Percentiles rank a stretch among this genome's conserved stretches.
Evolutionary conservation across 768 basidiomycete genomes (phyloP).

Genomic region (Megacollybia marginata): DNA sequence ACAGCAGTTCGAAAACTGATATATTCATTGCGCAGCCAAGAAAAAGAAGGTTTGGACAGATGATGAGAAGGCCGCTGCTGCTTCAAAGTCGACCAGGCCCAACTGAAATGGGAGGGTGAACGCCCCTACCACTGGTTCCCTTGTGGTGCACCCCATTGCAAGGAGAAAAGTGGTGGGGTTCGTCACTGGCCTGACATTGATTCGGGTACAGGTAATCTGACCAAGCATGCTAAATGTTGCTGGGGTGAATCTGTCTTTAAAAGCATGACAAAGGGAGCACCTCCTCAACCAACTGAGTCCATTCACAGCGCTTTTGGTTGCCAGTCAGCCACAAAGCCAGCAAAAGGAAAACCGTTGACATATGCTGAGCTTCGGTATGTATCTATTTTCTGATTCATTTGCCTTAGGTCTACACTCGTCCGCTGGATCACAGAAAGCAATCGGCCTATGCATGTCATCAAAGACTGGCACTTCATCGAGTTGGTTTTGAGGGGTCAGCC

Average conservation of each 20-base stretch:
- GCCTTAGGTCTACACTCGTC: slow-evolving; percentile 20
- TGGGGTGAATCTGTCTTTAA: slow-evolving; percentile 21
- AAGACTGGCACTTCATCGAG: slow-evolving; percentile 14
- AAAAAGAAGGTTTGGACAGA: too few relatives aligned
- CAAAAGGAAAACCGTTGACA: not conserved
- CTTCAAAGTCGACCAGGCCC: slow-evolving; percentile 14
- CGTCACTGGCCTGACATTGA: slow-evolving; percentile 14
- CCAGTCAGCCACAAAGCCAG: not conserved
- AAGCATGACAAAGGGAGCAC: slow-evolving; percentile 4
- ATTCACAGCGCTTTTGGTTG: slow-evolving; percentile 2
- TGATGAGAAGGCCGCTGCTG: slow-evolving; percentile 17
- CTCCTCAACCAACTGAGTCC: slow-evolving; percentile 3
- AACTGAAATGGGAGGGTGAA: slow-evolving; percentile 13
- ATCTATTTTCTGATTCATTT: not conserved
- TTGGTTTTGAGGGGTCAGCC: not conserved
- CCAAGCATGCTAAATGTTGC: slow-evolving; percentile 22
- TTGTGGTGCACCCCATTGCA: slow-evolving; percentile 16
- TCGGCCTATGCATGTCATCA: slow-evolving; percentile 26
- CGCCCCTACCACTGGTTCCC: slow-evolving; percentile 20
- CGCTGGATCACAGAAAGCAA: slow-evolving; percentile 27
- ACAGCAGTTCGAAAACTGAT: too few relatives aligned
- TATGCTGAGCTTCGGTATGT: not conserved
- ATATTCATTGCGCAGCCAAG: too few relatives aligned
- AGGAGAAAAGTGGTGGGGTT: slow-evolving; percentile 4
- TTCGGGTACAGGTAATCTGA: slow-evolving; percentile 22